A percentile compares a stretch with the other conserved stretches of the same genome.
These are phyloP conservation scores for Quercus wislizeni DNA, from an alignment of 306 rosid species.

Conservation along the genomic window DNA sequence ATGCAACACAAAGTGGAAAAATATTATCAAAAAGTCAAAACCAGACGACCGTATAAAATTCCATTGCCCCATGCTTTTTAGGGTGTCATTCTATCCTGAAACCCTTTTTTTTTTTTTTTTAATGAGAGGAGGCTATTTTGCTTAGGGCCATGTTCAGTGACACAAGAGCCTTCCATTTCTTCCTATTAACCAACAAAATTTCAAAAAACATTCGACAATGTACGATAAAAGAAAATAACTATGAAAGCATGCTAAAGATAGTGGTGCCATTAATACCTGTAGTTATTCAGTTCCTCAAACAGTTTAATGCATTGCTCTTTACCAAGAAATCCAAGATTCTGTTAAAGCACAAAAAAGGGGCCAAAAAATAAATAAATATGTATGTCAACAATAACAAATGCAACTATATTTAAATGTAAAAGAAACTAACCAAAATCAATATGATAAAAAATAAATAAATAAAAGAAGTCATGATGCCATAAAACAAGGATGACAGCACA, in stretches of 20 bases:
- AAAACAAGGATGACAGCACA: neutral
- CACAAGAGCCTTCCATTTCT: neutral
- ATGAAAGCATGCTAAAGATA: constrained; percentile 19
- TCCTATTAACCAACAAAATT: neutral
- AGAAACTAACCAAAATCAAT: neutral
- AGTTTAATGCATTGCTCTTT: constrained; percentile 74
- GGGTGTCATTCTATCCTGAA: neutral
- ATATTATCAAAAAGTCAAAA: neutral
- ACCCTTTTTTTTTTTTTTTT: neutral
- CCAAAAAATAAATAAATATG: constrained; percentile 17
- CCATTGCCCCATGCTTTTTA: neutral
- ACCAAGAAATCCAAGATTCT: constrained; percentile 58
- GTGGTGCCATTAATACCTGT: constrained; percentile 55
- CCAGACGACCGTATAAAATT: neutral
- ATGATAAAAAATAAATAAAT: neutral
- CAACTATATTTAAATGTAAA: constrained; percentile 8
- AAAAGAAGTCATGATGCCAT: neutral
- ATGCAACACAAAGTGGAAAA: neutral
- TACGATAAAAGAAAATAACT: constrained; percentile 6
- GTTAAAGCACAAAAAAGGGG: constrained; percentile 31
- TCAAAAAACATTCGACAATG: constrained; percentile 2
- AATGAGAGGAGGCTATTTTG: neutral
- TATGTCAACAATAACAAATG: constrained; percentile 15
- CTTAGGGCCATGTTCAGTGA: neutral
- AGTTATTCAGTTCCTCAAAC: constrained; percentile 77